These are phyloP conservation scores for Acer campestre DNA, from an alignment of 345 rosid species.

Conservation along the genomic window DNA sequence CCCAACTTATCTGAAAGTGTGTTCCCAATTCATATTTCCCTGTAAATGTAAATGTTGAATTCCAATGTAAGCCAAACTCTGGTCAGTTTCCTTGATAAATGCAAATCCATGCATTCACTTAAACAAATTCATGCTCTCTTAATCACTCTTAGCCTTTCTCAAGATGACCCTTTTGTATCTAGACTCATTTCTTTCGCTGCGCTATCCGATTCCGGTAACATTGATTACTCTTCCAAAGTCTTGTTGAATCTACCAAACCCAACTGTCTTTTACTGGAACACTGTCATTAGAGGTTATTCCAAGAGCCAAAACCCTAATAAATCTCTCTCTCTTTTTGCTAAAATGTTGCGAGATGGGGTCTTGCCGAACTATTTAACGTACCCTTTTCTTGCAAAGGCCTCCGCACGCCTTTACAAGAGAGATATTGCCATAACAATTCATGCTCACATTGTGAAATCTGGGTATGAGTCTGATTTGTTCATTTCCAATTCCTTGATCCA, in stretches of 20 bases:
- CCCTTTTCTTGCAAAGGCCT: constrained; percentile 73
- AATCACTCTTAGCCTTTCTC: constrained; percentile 52
- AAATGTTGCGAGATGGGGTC: constrained; percentile 56
- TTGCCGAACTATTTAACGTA: constrained; percentile 68
- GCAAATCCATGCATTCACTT: constrained; percentile 56
- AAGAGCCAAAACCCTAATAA: constrained; percentile 52
- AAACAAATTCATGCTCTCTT: constrained; percentile 59
- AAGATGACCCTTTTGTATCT: constrained; percentile 46
- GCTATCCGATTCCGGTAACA: constrained; percentile 45
- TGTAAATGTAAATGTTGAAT: neutral
- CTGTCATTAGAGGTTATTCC: constrained; percentile 63
- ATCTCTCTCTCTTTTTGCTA: constrained; percentile 48
- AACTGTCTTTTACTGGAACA: constrained; percentile 56
- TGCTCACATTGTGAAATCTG: constrained; percentile 45
- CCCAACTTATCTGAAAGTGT: too few relatives aligned
- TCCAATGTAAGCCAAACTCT: constrained; percentile 8
- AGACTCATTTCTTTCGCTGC: constrained; percentile 55
- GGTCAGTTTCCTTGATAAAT: constrained; percentile 41
- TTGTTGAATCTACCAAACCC: constrained; percentile 45
- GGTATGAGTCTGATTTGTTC: constrained; percentile 57
- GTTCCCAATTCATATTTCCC: too few relatives aligned
- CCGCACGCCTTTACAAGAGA: constrained; percentile 50
- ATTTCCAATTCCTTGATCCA: constrained; percentile 69
- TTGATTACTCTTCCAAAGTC: constrained; percentile 50
- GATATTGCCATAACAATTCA: constrained; percentile 52